phyloP scores from a whole-genome alignment of 257 asterid genomes.

The Sherardia arvensis region DNA sequence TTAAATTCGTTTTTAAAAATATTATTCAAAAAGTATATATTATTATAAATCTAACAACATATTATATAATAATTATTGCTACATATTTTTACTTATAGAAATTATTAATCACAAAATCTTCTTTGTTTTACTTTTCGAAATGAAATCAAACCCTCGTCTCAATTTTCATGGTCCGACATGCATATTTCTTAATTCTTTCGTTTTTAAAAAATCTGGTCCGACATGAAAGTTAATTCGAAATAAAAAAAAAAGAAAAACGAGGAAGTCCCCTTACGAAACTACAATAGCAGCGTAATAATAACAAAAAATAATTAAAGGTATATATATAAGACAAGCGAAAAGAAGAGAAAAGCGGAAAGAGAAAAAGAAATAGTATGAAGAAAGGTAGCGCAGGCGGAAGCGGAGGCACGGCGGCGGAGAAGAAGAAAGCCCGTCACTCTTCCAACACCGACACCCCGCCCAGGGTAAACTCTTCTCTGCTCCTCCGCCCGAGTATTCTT shows the following conservation, averaged over 20 bases:
- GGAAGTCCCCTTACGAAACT: neutral
- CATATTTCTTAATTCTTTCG: no score
- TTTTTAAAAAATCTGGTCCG: neutral
- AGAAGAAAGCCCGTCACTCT: slow-evolving; percentile 54
- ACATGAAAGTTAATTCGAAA: neutral
- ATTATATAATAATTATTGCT: no score
- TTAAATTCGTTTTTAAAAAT: no score
- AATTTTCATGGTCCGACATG: no score
- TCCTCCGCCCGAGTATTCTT: neutral
- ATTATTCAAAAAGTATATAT: no score
- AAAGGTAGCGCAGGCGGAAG: slow-evolving; percentile 43
- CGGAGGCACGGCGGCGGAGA: slow-evolving; percentile 34
- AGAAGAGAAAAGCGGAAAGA: slow-evolving; percentile 1
- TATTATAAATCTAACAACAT: no score
- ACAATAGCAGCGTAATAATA: no score
- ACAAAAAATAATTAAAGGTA: neutral
- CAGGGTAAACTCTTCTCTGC: slow-evolving; percentile 36
- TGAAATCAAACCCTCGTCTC: no score
- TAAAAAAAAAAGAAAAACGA: no score
- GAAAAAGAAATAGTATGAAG: slow-evolving; percentile 38
- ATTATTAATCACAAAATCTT: no score
- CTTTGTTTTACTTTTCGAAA: no score
- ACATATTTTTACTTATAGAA: no score
- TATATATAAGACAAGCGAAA: neutral
- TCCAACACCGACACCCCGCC: slow-evolving; percentile 41